Conservation (phyloP, 495 filamentous ascomycete species). For the Cenococcum geophilum region DNA sequence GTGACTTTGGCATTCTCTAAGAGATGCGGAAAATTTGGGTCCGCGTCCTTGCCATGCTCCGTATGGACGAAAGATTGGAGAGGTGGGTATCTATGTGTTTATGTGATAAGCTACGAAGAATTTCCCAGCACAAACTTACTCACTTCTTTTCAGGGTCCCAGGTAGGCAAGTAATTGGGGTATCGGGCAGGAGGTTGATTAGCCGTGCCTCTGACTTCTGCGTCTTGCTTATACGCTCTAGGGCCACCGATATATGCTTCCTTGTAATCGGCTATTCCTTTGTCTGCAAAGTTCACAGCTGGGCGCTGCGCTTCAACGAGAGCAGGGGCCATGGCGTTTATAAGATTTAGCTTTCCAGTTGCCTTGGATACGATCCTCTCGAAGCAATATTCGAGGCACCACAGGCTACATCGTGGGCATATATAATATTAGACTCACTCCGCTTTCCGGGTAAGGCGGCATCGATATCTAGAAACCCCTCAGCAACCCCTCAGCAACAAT, state of each 20-base stretch:
- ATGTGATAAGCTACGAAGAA: neutral
- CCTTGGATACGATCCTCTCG: neutral
- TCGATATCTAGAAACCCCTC: slow-evolving; percentile 13
- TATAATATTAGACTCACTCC: neutral
- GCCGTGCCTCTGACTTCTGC: slow-evolving; percentile 34
- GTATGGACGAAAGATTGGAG: slow-evolving; percentile 63
- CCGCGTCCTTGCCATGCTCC: slow-evolving; percentile 69
- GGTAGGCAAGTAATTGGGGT: slow-evolving; percentile 69
- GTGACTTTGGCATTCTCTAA: slow-evolving; percentile 48
- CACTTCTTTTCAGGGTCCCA: slow-evolving; percentile 56
- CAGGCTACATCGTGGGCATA: neutral
- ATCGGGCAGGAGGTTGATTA: slow-evolving; percentile 48
- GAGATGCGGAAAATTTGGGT: slow-evolving; percentile 61
- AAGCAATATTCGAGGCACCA: neutral
- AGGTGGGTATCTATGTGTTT: slow-evolving; percentile 45
- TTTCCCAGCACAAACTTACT: slow-evolving; percentile 28
- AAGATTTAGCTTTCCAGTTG: neutral
- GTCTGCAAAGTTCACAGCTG: slow-evolving; percentile 15
- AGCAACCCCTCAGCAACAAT: slow-evolving; percentile 16
- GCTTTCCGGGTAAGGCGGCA: slow-evolving; percentile 14
- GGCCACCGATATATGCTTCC: slow-evolving; percentile 34
- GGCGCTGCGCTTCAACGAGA: slow-evolving; percentile 27
- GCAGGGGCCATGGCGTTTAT: slow-evolving; percentile 33
- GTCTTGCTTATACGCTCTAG: slow-evolving; percentile 27
- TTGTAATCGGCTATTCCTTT: slow-evolving; percentile 28